Evolutionary conservation across 805 yeast species (phyloP).

Genomic region (Barnettozyma sucrosica): DNA sequence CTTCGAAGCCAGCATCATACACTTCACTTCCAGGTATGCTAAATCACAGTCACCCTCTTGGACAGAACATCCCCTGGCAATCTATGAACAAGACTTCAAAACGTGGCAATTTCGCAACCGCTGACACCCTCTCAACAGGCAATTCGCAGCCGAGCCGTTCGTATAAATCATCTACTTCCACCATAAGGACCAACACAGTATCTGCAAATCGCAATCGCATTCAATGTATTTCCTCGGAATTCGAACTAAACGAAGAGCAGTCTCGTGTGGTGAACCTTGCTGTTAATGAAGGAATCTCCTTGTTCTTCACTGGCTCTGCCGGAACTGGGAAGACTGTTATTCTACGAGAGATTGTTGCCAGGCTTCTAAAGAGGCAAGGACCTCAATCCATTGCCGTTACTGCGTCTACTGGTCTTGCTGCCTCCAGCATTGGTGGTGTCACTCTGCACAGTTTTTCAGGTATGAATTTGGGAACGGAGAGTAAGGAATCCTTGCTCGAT

Average conservation of each 20-base stretch:
- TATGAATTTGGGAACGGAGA: slow-evolving; percentile 64
- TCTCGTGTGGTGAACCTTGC: slow-evolving; percentile 45
- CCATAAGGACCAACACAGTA: background rate
- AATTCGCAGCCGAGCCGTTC: too few species aligned
- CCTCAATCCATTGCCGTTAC: slow-evolving; percentile 68
- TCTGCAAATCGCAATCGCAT: background rate
- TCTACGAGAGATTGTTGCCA: slow-evolving; percentile 54
- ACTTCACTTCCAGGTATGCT: too few species aligned
- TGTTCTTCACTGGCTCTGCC: slow-evolving; percentile 79
- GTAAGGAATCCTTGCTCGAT: slow-evolving; percentile 31
- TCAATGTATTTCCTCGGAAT: slow-evolving; percentile 2
- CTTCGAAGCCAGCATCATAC: too few species aligned
- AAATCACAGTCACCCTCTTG: too few species aligned
- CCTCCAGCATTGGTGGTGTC: slow-evolving; percentile 85
- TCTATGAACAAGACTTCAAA: too few species aligned
- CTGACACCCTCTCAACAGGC: too few species aligned
- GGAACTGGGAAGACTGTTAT: slow-evolving; percentile 84
- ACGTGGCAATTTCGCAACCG: too few species aligned
- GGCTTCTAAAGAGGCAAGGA: slow-evolving; percentile 39
- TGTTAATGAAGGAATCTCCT: slow-evolving; percentile 42
- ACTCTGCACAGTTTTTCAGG: slow-evolving; percentile 86
- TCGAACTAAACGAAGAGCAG: slow-evolving; percentile 42
- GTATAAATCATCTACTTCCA: too few species aligned
- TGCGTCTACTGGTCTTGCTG: slow-evolving; percentile 95
- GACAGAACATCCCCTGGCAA: too few species aligned